These are phyloP conservation scores for Aspergillus hortae DNA, from an alignment of 2,329 filamentous ascomycete species.

Conservation along the genomic window DNA sequence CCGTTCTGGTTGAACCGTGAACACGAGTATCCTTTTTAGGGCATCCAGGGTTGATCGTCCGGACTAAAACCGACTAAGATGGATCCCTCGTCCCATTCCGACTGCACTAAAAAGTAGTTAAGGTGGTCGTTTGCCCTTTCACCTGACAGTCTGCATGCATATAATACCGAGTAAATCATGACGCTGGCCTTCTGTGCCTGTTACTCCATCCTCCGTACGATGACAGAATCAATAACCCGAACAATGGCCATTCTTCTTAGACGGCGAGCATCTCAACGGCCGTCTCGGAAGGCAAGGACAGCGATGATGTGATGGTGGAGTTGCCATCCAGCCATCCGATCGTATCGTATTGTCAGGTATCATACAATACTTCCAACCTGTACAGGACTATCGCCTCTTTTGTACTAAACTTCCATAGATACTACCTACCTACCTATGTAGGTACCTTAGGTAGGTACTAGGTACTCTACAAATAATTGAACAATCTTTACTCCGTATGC, in stretches of 20 bases:
- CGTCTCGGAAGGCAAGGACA: neutral
- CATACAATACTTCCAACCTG: neutral
- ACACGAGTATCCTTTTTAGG: slow-evolving; percentile 8
- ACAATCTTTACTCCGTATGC: too few species aligned
- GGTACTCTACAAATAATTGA: too few species aligned
- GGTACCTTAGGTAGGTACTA: too few species aligned
- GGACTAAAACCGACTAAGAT: neutral
- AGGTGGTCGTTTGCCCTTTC: too few species aligned
- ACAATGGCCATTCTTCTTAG: too few species aligned
- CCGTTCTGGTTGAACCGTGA: slow-evolving; percentile 1
- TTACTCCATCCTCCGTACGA: too few species aligned
- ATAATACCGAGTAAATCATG: neutral
- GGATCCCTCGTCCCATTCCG: neutral
- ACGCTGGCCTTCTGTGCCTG: too few species aligned
- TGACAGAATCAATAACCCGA: too few species aligned
- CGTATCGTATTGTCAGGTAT: neutral
- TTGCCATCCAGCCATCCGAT: slow-evolving; percentile 1
- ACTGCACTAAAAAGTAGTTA: neutral
- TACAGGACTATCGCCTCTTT: too few species aligned
- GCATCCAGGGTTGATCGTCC: slow-evolving; percentile 10
- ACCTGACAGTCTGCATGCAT: neutral
- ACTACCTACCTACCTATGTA: too few species aligned
- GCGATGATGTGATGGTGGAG: slow-evolving; percentile 2
- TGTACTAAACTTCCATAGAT: too few species aligned
- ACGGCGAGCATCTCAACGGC: neutral